Evolutionary conservation across 1,284 basidiomycete species (phyloP), one percentile per base, ranked within the genome.

Genomic region (Sparassis latifolia): DNA sequence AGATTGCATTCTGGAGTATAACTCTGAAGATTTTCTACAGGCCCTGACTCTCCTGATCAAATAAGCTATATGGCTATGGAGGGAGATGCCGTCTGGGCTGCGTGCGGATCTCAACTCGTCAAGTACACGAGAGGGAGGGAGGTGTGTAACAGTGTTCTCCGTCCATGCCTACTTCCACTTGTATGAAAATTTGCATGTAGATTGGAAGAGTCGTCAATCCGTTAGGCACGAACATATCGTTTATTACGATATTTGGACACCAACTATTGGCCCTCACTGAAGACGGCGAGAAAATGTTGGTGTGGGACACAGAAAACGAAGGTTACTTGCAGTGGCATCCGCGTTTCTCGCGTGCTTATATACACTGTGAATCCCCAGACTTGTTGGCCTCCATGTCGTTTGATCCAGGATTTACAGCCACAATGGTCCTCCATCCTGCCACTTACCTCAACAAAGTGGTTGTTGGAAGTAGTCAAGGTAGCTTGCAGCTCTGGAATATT

Each of bases 381-480:
- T 66, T 89, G 9, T 74, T 83, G 47, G 72, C 71, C 2, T 79
- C 77, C 7, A 80, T 97, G 44, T 74, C 84, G 47, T 95, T 94
- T 58, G 83, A 88, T 41, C 62, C 76, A 10, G 83, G 77, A 4
- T 98, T 98, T 66, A 88, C 84, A 1, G 95, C 96, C 6, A 89
- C 83, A 7, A 78, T 77, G 20, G 70, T 97, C 32, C 75, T 97
- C 4, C 97, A 99, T 67, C 97, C 97, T 1, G 87, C 93, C 1
- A 99, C 97, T 3, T 99, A 99, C 68, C 70, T 99, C 49, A 98
- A 99, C 75, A 99, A 99, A 71, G 77, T 99, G 1, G 74, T 99
- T 1, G 80, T 99, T 6, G 86, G 86, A 1, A 91, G 90, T 57
- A 79, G 74, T 51, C 78, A 94, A 64, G 97, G 97, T 7, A 74